Evolutionary conservation across 495 filamentous ascomycete species (phyloP).

Genomic region (Sordaria brevicollis): DNA sequence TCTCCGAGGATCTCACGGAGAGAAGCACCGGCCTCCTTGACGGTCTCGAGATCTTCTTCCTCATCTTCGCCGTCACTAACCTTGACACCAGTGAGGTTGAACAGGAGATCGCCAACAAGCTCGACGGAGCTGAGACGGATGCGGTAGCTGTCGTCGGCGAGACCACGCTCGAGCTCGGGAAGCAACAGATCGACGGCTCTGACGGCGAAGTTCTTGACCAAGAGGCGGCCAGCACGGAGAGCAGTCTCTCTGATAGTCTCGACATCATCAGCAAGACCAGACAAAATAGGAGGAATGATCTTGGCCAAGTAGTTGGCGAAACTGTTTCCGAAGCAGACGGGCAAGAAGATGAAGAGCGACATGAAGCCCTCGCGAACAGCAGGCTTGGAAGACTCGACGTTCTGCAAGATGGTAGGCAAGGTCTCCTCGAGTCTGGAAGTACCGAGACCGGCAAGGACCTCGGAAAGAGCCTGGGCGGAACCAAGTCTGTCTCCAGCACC

Average conservation of each 20-base stretch:
- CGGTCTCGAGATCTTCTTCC: slow-evolving; percentile 61
- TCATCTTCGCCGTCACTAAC: slow-evolving; percentile 69
- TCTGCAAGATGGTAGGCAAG: slow-evolving; percentile 90
- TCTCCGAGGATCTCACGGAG: slow-evolving; percentile 88
- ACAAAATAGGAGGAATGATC: slow-evolving; percentile 92
- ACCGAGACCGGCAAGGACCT: slow-evolving; percentile 90
- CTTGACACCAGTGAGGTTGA: slow-evolving; percentile 94
- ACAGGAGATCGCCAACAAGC: slow-evolving; percentile 89
- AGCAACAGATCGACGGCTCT: slow-evolving; percentile 88
- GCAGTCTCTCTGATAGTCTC: slow-evolving; percentile 93
- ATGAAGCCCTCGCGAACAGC: slow-evolving; percentile 96
- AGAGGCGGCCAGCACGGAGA: slow-evolving; percentile 78
- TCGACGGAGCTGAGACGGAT: slow-evolving; percentile 97
- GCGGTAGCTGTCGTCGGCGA: slow-evolving; percentile 91
- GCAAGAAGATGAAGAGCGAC: slow-evolving; percentile 98
- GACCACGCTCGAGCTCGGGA: slow-evolving; percentile 87
- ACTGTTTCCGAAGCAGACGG: slow-evolving; percentile 97
- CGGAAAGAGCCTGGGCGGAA: slow-evolving; percentile 92
- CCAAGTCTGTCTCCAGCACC: slow-evolving; percentile 91
- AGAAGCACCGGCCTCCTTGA: slow-evolving; percentile 77
- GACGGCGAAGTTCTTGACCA: slow-evolving; percentile 97
- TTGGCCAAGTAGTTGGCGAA: slow-evolving; percentile 91
- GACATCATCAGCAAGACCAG: slow-evolving; percentile 88
- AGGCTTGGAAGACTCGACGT: slow-evolving; percentile 83
- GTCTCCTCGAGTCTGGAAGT: slow-evolving; percentile 91